phyloP scores from a whole-genome alignment of 257 asterid species.

The Craterostigma plantagineum region DNA sequence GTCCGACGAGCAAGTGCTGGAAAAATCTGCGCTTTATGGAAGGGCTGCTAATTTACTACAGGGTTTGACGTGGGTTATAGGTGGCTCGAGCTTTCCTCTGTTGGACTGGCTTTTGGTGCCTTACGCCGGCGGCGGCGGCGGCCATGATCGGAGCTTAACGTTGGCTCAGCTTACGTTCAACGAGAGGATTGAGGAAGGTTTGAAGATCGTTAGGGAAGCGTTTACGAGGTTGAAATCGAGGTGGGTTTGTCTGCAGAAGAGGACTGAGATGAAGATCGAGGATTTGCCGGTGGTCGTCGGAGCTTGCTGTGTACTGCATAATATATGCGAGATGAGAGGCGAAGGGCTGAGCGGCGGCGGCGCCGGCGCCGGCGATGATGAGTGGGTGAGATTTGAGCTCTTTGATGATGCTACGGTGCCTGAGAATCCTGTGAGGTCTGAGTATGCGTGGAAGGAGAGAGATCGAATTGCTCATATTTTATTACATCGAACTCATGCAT shows the following conservation, averaged over 20 bases:
- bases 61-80: constrained; percentile 36
- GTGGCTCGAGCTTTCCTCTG: constrained; percentile 32
- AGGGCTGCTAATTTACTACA: constrained; percentile 34
- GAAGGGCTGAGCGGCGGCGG: constrained; percentile 28
- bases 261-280: constrained; percentile 73
- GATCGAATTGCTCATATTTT: constrained; percentile 70
- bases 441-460: constrained; percentile 23
- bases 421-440: constrained; percentile 29
- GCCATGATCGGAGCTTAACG: constrained; percentile 18
- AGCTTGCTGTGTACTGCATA: constrained; percentile 77
- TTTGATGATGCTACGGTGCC: constrained; percentile 42
- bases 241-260: constrained; percentile 67
- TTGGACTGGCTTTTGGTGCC: constrained; percentile 68
- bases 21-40: constrained; percentile 54
- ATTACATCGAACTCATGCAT: constrained; percentile 42
- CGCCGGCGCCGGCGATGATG: too few species aligned
- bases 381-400: constrained; percentile 30
- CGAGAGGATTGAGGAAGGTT: constrained; percentile 31
- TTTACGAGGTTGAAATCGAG: constrained; percentile 59
- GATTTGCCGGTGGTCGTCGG: constrained; percentile 72
- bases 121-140: constrained; percentile 9
- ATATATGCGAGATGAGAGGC: constrained; percentile 52
- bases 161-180: constrained; percentile 78
- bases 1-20: constrained; percentile 62
- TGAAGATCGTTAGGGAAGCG: constrained; percentile 21